Evolutionary conservation across 2,329 filamentous ascomycete species (phyloP).

Genomic region (Aspergillus unguis): DNA sequence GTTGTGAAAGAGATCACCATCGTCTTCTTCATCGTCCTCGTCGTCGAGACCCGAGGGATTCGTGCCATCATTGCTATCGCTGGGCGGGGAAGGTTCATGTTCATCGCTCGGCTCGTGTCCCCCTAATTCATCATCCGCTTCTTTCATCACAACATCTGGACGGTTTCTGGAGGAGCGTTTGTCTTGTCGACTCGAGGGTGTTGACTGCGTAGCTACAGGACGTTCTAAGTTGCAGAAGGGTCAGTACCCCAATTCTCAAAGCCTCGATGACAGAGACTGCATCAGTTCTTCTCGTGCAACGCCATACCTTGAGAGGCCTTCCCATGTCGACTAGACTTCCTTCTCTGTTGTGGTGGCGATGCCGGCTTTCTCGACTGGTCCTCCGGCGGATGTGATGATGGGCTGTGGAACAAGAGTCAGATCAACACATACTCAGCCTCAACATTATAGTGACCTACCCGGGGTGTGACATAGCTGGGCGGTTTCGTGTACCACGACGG

Average conservation of each 20-base stretch:
- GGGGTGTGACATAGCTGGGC: slow-evolving; percentile 41
- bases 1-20: slow-evolving; percentile 59
- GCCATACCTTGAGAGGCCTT: slow-evolving; percentile 56
- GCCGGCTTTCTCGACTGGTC: slow-evolving; percentile 55
- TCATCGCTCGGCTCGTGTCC: slow-evolving; percentile 44
- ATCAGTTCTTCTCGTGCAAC: background rate
- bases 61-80: slow-evolving; percentile 66
- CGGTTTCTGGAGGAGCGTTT: slow-evolving; percentile 54
- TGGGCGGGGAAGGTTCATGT: slow-evolving; percentile 56
- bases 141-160: slow-evolving; percentile 68
- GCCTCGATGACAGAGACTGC: background rate
- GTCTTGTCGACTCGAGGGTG: slow-evolving; percentile 49
- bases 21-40: slow-evolving; percentile 57
- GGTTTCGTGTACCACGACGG: slow-evolving; percentile 40
- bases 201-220: slow-evolving; percentile 32
- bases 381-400: slow-evolving; percentile 62
- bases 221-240: slow-evolving; percentile 28
- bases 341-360: slow-evolving; percentile 63
- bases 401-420: slow-evolving; percentile 43
- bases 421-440: slow-evolving; percentile 5
- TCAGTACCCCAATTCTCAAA: background rate
- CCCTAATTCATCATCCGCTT: slow-evolving; percentile 57
- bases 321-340: slow-evolving; percentile 70
- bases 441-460: slow-evolving; percentile 33
- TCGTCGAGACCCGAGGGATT: slow-evolving; percentile 51